These are phyloP conservation scores for Xylaria sp. DNA, from an alignment of 2,329 filamentous ascomycete genomes.

Conservation along the genomic window DNA sequence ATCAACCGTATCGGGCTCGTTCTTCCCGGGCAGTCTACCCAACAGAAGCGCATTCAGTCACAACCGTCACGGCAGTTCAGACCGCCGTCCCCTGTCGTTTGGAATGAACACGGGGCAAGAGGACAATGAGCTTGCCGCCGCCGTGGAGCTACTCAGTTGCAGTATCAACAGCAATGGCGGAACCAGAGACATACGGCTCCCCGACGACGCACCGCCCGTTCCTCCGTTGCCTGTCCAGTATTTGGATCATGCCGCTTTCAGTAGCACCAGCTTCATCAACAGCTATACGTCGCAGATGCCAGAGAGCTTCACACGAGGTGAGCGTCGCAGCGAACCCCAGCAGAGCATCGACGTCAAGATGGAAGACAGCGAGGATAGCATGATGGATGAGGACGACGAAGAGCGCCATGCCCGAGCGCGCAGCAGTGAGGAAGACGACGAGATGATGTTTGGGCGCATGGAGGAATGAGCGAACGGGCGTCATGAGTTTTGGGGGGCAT, in stretches of 20 bases:
- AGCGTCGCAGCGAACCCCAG: constrained; percentile 37
- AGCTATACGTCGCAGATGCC: constrained; percentile 55
- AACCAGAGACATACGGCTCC: constrained; percentile 58
- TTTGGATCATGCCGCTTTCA: constrained; percentile 56
- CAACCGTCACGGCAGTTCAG: constrained; percentile 68
- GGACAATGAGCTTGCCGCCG: constrained; percentile 81
- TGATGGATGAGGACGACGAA: constrained; percentile 62
- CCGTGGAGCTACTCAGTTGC: constrained; percentile 84
- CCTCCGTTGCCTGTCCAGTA: constrained; percentile 81
- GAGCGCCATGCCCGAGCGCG: constrained; percentile 54
- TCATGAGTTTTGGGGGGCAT: constrained; percentile 13
- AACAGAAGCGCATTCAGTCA: constrained; percentile 48
- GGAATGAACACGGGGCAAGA: constrained; percentile 75
- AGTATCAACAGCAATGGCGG: constrained; percentile 76
- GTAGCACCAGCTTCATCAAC: constrained; percentile 58
- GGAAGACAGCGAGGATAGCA: constrained; percentile 59
- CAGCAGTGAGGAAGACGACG: constrained; percentile 78
- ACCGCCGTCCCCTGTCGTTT: constrained; percentile 72
- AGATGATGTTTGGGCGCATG: constrained; percentile 94
- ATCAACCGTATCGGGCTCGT: constrained; percentile 56
- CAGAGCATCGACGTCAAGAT: constrained; percentile 58
- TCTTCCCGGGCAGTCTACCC: constrained; percentile 48
- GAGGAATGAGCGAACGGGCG: constrained; percentile 59
- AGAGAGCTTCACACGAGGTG: constrained; percentile 61
- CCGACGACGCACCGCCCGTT: constrained; percentile 75